Evolutionary conservation across 73 alveolate species (phyloP), one percentile per base, ranked within the genome.

Genomic region (Paramecium octaurelia): DNA sequence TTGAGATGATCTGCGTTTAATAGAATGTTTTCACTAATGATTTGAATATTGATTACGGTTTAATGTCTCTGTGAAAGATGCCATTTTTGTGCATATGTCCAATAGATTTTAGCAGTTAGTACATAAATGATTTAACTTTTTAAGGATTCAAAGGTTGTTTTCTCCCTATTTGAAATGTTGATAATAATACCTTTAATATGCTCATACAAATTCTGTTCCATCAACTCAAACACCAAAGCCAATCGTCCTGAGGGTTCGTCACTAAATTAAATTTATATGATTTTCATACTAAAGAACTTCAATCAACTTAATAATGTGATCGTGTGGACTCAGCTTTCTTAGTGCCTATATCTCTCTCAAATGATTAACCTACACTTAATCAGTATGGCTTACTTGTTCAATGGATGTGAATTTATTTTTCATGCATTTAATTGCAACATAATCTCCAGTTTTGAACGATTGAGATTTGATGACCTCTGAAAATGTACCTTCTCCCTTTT

Each of bases 211-310:
- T 96, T 98, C 98, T 92, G 95, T 90, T 99, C 99, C 99, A 99
- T 99, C 89, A 99, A 94, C 92, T 99, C 99, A 85, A 99, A 99
- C 3, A 99, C 99, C 29, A 99, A 92, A 8, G 99, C 99, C 24
- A 99, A 96, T 57, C 99, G 94, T 10, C 99, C 99, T 4, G 99
- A 97, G 14, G 99, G 99, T 88, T 98, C 99, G 76, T 98, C 99
- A 92, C 97, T 94, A 87, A 27, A 29, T 64, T 64, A 27, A 27
- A 12, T 48, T 29, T 21, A 54, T 29, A 9, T 86, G 18, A 31
- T 87, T 36, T 18, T 21, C 29, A 42, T 94, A 94, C 97, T 96
- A 97, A 50, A 97, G 94, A 1, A 97, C 98, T 83, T 97, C 98
- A 8, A 98, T 95, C 50, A 99, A 93, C 95, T 98, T 97, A 86